These are phyloP conservation scores for Stachybotrys chartarum DNA, from an alignment of 2,329 filamentous ascomycete species.

Conservation along the genomic window DNA sequence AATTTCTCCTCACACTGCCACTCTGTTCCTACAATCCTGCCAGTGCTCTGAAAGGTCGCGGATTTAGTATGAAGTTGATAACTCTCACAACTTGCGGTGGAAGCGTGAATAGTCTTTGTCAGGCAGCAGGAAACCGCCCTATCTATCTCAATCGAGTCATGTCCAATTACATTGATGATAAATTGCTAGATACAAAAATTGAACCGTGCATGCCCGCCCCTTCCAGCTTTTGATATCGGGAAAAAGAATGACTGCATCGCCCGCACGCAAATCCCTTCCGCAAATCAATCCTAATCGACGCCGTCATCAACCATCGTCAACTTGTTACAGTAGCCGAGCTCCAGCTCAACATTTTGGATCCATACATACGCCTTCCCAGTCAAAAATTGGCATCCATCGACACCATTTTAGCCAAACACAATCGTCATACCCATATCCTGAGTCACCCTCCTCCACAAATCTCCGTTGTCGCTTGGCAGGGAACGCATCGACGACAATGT, in stretches of 20 bases:
- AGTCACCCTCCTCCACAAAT: slow-evolving; percentile 51
- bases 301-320: background rate
- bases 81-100: no score
- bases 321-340: background rate
- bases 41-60: no score
- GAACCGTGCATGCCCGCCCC: no score
- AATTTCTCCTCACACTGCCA: no score
- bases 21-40: no score
- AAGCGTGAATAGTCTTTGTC: no score
- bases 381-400: background rate
- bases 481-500: slow-evolving; percentile 9
- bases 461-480: slow-evolving; percentile 17
- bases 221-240: background rate
- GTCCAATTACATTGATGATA: no score
- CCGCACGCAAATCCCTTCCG: background rate
- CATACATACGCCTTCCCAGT: slow-evolving; percentile 6
- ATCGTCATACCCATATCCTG: slow-evolving; percentile 51
- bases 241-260: background rate
- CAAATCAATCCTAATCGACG: background rate
- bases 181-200: no score
- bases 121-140: no score
- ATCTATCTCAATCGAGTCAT: no score
- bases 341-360: no score
- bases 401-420: slow-evolving; percentile 42
- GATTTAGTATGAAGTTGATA: no score